phyloP scores from a whole-genome alignment of 2,329 filamentous ascomycete genomes.

The Cryphonectria carpinicola region DNA sequence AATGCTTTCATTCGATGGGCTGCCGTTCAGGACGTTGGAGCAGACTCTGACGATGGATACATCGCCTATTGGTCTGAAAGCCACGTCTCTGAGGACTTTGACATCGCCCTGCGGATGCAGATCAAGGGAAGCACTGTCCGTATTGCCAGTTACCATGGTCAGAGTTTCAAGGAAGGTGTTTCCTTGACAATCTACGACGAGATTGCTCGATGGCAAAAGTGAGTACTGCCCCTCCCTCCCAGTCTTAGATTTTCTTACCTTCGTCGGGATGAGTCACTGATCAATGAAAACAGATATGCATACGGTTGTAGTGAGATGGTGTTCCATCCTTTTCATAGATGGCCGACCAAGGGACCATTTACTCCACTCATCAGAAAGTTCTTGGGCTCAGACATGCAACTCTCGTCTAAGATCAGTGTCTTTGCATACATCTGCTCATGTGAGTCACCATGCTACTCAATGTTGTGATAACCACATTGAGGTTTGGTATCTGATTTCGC shows the following conservation, averaged over 20 bases:
- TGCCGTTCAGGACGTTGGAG: slow-evolving; percentile 43
- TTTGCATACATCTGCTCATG: slow-evolving; percentile 66
- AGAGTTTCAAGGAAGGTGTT: slow-evolving; percentile 75
- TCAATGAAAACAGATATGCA: slow-evolving; percentile 50
- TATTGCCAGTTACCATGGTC: slow-evolving; percentile 68
- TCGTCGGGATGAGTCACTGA: not conserved
- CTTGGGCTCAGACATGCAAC: slow-evolving; percentile 62
- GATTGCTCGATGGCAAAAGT: slow-evolving; percentile 71
- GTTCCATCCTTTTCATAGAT: slow-evolving; percentile 67
- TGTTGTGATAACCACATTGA: slow-evolving; percentile 24
- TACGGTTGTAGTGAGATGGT: slow-evolving; percentile 74
- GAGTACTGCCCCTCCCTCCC: not conserved
- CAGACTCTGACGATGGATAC: slow-evolving; percentile 58
- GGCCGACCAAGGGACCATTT: slow-evolving; percentile 65
- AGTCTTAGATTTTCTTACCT: too few species aligned
- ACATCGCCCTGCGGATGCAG: slow-evolving; percentile 74
- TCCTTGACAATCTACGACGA: slow-evolving; percentile 76
- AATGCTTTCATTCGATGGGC: slow-evolving; percentile 75
- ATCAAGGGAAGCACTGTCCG: slow-evolving; percentile 69
- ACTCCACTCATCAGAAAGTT: slow-evolving; percentile 68
- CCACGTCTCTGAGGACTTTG: slow-evolving; percentile 79
- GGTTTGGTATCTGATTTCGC: slow-evolving; percentile 28
- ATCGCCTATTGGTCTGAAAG: slow-evolving; percentile 70
- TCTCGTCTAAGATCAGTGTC: slow-evolving; percentile 72
- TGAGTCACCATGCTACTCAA: not conserved